Percentiles rank a stretch among this genome's conserved stretches.
Conservation (phyloP, 176 grass and related monocot species). For the Metroxylon sagu region DNA sequence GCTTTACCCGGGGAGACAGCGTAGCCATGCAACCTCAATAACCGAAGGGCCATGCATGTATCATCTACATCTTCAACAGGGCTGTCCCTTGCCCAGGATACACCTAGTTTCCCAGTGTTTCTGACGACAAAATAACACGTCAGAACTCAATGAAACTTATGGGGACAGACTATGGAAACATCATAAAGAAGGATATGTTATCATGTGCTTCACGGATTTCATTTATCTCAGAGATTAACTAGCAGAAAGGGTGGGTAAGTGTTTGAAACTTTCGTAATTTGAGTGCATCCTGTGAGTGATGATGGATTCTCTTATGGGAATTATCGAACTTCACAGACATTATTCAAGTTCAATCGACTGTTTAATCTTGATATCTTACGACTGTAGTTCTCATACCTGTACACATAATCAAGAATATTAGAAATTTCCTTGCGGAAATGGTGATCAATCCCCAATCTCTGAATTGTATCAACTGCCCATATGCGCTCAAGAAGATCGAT, state of each 20-base stretch:
- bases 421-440: conserved; percentile 37
- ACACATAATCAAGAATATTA: conserved; percentile 7
- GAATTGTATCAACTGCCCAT: conserved; percentile 38
- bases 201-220: no score
- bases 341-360: no score
- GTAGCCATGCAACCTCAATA: conserved; percentile 43
- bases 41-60: conserved; percentile 49
- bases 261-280: no score
- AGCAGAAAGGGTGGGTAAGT: not conserved
- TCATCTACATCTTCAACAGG: conserved; percentile 35
- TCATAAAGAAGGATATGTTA: no score
- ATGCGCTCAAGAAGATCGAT: conserved; percentile 31
- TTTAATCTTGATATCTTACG: no score
- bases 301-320: no score
- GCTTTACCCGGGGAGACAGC: conserved; percentile 26
- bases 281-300: no score
- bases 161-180: no score
- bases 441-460: conserved; percentile 33
- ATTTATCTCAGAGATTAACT: no score
- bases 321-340: no score
- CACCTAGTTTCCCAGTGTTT: conserved; percentile 16
- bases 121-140: not conserved
- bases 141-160: no score
- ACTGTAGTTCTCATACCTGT: not conserved
- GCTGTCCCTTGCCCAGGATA: not conserved